Percentiles rank a stretch among this genome's conserved stretches.
Conservation (phyloP, 108 stramenopile species). For the Skeletonema marinoi region DNA sequence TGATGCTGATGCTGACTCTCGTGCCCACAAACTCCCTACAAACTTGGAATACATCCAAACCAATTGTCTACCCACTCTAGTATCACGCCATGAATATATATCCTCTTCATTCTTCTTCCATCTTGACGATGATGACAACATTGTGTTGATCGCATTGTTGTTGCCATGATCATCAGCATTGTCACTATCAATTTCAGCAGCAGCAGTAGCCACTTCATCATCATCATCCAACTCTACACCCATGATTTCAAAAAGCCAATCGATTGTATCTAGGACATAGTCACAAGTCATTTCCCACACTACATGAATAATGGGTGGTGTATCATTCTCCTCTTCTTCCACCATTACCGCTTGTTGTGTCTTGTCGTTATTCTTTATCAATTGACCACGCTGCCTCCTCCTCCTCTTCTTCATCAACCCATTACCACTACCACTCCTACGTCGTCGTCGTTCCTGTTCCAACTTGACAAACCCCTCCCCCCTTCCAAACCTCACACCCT, state of each 20-base stretch:
- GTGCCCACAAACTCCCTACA: constrained; percentile 12
- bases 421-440: background rate
- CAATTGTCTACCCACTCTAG: constrained; percentile 30
- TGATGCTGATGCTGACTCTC: background rate
- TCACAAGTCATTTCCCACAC: constrained; percentile 10
- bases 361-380: background rate
- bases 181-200: background rate
- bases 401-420: background rate
- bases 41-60: constrained; percentile 22
- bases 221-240: constrained; percentile 17
- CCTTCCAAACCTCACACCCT: background rate
- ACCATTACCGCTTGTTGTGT: background rate
- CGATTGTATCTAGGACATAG: constrained; percentile 3
- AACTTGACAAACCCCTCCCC: constrained; percentile 40
- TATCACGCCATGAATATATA: constrained; percentile 44
- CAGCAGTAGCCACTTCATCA: background rate
- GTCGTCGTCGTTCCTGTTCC: background rate
- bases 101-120: constrained; percentile 20
- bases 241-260: constrained; percentile 16
- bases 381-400: background rate
- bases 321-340: background rate
- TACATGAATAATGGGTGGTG: background rate
- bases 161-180: background rate
- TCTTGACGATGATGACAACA: background rate
- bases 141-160: background rate